These are phyloP conservation scores for Pyrenula massariospora DNA, from an alignment of 495 filamentous ascomycete genomes.

Conservation along the genomic window DNA sequence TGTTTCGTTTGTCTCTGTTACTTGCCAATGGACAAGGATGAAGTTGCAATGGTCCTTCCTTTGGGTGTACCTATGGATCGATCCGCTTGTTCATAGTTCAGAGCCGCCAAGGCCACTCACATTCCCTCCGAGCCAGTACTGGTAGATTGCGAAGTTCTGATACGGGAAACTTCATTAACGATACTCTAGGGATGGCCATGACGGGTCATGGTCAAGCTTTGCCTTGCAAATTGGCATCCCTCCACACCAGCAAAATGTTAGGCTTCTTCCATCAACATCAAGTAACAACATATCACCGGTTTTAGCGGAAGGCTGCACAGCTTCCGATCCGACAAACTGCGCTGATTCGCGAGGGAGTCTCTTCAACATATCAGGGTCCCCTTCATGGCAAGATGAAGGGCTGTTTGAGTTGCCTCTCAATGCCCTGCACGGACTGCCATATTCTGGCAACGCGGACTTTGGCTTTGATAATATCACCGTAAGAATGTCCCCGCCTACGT, in stretches of 20 bases:
- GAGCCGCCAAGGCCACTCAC: neutral
- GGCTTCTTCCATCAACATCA: slow-evolving; percentile 39
- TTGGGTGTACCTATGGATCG: neutral
- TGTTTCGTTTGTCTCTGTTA: neutral
- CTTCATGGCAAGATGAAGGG: slow-evolving; percentile 44
- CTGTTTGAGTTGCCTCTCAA: slow-evolving; percentile 41
- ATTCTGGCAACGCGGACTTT: slow-evolving; percentile 40
- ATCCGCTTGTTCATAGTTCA: neutral
- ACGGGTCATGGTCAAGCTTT: slow-evolving; percentile 37
- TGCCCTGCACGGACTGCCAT: slow-evolving; percentile 31
- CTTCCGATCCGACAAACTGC: slow-evolving; percentile 7
- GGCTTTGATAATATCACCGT: slow-evolving; percentile 42
- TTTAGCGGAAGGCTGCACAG: slow-evolving; percentile 16
- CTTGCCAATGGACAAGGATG: neutral
- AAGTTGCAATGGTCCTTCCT: neutral
- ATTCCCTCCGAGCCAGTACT: neutral
- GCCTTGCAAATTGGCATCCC: slow-evolving; percentile 38
- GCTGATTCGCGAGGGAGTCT: slow-evolving; percentile 36
- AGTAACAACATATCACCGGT: slow-evolving; percentile 47
- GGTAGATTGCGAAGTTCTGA: neutral
- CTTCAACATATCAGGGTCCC: slow-evolving; percentile 36
- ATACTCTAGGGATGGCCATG: slow-evolving; percentile 29
- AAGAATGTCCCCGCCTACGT: too few species aligned
- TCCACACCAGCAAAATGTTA: slow-evolving; percentile 29
- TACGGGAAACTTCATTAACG: neutral